phyloP scores from a whole-genome alignment of 352 stramenopile species.

The Globisporangium cystogenes region DNA sequence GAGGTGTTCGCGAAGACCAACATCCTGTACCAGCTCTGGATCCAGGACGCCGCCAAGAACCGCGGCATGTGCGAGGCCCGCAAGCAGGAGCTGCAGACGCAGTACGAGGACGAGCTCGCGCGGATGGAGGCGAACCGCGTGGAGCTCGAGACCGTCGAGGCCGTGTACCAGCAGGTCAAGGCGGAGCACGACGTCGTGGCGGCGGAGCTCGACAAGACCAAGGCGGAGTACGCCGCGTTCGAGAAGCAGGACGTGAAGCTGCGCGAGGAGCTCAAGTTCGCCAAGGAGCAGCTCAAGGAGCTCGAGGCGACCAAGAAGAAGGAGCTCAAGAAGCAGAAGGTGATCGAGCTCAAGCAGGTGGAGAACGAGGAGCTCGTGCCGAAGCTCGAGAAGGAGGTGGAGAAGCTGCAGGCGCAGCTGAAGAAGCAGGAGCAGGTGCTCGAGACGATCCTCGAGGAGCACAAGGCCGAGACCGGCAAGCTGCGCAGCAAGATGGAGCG shows the following conservation, averaged over 20 bases:
- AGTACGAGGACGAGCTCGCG: conserved; percentile 69
- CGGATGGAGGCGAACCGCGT: conserved; percentile 74
- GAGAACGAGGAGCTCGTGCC: conserved; percentile 88
- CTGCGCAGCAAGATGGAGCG: conserved; percentile 70
- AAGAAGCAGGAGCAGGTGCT: conserved; percentile 87
- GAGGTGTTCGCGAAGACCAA: conserved; percentile 96
- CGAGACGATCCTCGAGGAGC: conserved; percentile 70
- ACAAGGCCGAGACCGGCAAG: conserved; percentile 73
- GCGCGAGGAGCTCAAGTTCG: conserved; percentile 96
- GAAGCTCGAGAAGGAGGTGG: conserved; percentile 80
- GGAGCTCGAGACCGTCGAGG: conserved; percentile 79
- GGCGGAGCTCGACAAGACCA: conserved; percentile 84
- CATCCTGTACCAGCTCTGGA: conserved; percentile 95
- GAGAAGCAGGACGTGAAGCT: conserved; percentile 98
- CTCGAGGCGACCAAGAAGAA: conserved; percentile 86
- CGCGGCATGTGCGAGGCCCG: conserved; percentile 57
- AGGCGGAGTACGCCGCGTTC: conserved; percentile 93
- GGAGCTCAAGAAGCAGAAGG: conserved; percentile 91
- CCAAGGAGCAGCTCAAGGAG: conserved; percentile 91
- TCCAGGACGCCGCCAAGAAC: conserved; percentile 79
- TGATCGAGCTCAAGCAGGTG: conserved; percentile 69
- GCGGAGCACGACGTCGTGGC: conserved; percentile 83
- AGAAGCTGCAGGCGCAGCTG: conserved; percentile 60
- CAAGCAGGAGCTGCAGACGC: conserved; percentile 56
- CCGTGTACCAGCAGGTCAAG: conserved; percentile 74